Base-by-base conservation (phyloP, 306 rosid species). In the Cicer cuneatum region DNA sequence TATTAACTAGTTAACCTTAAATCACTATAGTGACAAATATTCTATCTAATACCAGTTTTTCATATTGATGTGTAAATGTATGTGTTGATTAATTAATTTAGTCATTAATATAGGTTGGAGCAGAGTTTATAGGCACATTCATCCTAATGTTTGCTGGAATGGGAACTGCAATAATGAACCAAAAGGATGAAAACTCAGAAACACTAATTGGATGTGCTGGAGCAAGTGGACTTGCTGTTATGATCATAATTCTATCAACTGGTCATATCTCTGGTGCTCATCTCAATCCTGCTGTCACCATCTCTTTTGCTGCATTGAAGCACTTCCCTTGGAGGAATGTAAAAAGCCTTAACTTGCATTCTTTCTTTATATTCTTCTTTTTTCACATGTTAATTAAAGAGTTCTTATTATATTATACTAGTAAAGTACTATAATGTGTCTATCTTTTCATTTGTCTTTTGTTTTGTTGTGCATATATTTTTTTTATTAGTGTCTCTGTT, bases 211-310 rank as follows among this genome's bases (percentile, higher is more conserved):
- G 97, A 29, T 84, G 90, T 6, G 96, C 98, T 2, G 84, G 85
- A 21, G 75, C 96, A 4, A 80, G 87, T 6, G 94, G 98, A 40
- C 91, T 93, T 1, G 89, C 98, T 0, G 97, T 89, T 3, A 93
- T 88, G 97, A 75, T 93, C 21, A 81, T 91, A 62, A 87, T 89
- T 58, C 70, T 87, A 49, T 91, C 98, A 11, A 93, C 92, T 1
- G 91, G 96, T 18, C 97, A 91, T 76, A 93, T 93, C 76, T 93
- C 94, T 1, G 94, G 98, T 29, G 98, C 96, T 77, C 97, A 89
- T 81, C 90, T 93, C 74, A 93, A 93, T 79, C 98, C 92, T 1
- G 89, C 94, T 1, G 76, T 91, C 79, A 94, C 98, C 82, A 82
- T 91, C 38, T 87, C 98, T 60, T 89, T 91, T 48, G 97, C 97